These are phyloP conservation scores for Colletotrichum tropicale DNA, from an alignment of 2,329 filamentous ascomycete genomes.

Conservation along the genomic window DNA sequence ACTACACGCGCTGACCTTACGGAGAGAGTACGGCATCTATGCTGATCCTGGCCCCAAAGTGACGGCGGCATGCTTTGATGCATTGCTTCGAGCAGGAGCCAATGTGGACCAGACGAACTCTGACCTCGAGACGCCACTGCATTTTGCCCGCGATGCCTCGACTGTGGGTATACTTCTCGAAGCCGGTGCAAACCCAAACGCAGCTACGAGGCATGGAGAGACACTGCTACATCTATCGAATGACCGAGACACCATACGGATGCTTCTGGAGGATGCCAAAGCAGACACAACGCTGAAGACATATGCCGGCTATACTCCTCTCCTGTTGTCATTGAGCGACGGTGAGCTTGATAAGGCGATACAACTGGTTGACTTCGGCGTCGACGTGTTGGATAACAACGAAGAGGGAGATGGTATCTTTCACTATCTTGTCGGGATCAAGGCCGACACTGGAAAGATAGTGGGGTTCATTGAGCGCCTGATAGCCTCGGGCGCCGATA, in stretches of 20 bases:
- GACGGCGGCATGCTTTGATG: not conserved
- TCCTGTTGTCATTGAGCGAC: not conserved
- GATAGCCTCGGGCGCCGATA: conserved; percentile 23
- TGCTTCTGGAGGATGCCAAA: not conserved
- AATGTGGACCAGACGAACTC: not conserved
- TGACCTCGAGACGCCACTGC: not conserved
- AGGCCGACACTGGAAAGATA: not conserved
- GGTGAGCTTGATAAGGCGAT: not conserved
- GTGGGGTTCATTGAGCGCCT: not conserved
- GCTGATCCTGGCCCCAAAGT: not conserved
- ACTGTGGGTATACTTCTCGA: conserved; percentile 20
- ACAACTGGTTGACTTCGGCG: conserved; percentile 9
- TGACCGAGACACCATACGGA: not conserved
- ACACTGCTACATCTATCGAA: not conserved
- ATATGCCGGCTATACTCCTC: not conserved
- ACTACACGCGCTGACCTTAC: not conserved
- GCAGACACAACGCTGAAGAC: not conserved
- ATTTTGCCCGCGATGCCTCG: not conserved
- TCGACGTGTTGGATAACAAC: conserved; percentile 23
- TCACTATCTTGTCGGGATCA: not conserved
- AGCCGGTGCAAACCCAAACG: conserved; percentile 28
- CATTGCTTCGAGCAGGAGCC: not conserved
- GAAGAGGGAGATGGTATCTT: conserved; percentile 23
- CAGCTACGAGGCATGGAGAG: not conserved
- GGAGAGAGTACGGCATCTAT: not conserved